Evolutionary conservation across 352 stramenopile species (phyloP), one percentile per base, ranked within the genome.

Genomic region (Phytophthora quininea): DNA sequence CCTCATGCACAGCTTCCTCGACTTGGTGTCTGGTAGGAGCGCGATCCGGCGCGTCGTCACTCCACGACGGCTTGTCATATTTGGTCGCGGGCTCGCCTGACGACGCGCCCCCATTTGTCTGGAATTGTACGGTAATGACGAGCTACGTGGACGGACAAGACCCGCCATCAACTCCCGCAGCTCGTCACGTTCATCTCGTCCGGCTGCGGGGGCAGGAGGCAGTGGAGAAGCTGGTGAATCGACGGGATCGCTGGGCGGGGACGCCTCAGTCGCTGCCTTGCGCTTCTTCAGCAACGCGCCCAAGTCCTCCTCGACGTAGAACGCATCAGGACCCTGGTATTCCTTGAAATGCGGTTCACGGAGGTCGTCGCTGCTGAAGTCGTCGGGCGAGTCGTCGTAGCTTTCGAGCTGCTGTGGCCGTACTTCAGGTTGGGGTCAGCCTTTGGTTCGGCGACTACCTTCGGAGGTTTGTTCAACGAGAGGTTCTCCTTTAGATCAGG

Each of bases 111-210:
- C 65, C 50, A 71, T 74, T 46, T 86, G 72, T 10, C 64, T 42
- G 24, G 73, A 76, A 24, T 77, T 67, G 54, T 89, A 84, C 4
- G 84, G 84, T 19, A 84, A 40, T 35, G 84, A 92, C 43, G 71
- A 85, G 56, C 84, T 92, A 8, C 84, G 82, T 30, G 80, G 84
- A 14, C 82, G 82, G n/a, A 74, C 76, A 19, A 92, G 71, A 11
- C 75, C 77, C 46, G 84, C 80, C 78, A 90, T 86, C 5, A 90
- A 54, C 46, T 81, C 71, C 30, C 80, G 82, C 10, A 91, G 73
- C 46, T 92, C 82, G 4, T 87, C 74, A 35, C 74, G 82, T 32
- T 92, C 80, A 31, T 79, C 67, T 15, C 29, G 64, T 1, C 48
- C 55, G 4, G 61, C 58, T 33, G 56, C 33, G 48, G 35, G 35